These are phyloP conservation scores for Wickerhamomyces ciferrii DNA, from an alignment of 805 yeast genomes.

Conservation along the genomic window DNA sequence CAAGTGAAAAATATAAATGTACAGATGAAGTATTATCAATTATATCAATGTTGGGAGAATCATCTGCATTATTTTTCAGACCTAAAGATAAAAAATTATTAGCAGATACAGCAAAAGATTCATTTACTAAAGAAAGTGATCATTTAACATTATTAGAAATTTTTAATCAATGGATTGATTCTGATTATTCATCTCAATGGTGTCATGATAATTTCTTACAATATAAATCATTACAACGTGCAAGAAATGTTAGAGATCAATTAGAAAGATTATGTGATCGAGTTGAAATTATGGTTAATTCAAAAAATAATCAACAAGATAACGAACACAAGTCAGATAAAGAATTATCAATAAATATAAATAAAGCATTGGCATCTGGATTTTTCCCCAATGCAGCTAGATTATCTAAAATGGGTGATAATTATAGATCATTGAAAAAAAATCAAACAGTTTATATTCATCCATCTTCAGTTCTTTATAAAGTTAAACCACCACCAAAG, in stretches of 20 bases:
- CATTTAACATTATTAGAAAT: conserved; percentile 72
- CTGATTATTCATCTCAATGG: conserved; percentile 71
- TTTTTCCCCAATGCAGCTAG: conserved; percentile 97
- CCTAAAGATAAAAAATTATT: conserved; percentile 62
- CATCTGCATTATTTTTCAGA: conserved; percentile 62
- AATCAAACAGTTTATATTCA: conserved; percentile 76
- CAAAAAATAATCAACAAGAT: conserved; percentile 26
- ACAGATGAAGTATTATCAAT: conserved; percentile 66
- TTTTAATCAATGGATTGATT: conserved; percentile 70
- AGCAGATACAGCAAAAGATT: conserved; percentile 59
- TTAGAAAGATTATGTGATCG: conserved; percentile 54
- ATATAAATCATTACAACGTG: conserved; percentile 64
- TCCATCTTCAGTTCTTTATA: conserved; percentile 74
- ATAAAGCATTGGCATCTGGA: conserved; percentile 84
- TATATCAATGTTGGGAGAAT: conserved; percentile 78
- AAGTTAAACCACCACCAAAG: conserved; percentile 66
- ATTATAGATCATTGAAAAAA: conserved; percentile 57
- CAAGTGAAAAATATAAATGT: conserved; percentile 57
- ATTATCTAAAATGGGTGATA: conserved; percentile 70
- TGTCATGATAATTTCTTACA: conserved; percentile 82
- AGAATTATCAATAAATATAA: conserved; percentile 65
- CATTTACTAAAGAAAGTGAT: conserved; percentile 59
- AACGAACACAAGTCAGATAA: conserved; percentile 24
- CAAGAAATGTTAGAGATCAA: conserved; percentile 67
- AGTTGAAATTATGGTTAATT: conserved; percentile 36